phyloP scores from a whole-genome alignment of 208 protist genomes.

The Acanthamoeba rhysodes region DNA sequence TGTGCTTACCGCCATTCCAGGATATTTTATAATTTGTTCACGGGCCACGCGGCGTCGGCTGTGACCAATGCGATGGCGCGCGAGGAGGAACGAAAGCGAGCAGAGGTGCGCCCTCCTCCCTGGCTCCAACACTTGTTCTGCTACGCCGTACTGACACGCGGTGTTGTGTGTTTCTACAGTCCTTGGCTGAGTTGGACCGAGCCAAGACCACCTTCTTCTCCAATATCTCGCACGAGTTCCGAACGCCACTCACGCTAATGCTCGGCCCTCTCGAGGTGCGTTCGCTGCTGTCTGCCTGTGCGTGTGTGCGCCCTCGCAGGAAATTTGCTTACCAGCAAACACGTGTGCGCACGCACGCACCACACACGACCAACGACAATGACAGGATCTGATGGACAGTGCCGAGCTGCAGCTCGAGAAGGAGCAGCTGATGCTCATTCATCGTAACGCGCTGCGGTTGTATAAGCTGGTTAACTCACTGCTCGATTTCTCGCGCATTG shows the following conservation, averaged over 20 bases:
- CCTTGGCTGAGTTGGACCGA: conserved; percentile 77
- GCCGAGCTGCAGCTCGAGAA: conserved; percentile 49
- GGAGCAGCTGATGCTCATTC: conserved; percentile 70
- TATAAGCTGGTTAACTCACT: too few relatives aligned
- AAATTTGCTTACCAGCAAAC: too few relatives aligned
- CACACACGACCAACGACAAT: too few relatives aligned
- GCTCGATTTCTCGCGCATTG: conserved; percentile 80
- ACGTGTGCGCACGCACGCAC: background rate
- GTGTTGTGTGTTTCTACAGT: background rate
- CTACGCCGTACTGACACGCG: background rate
- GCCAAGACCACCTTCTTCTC: conserved; percentile 80
- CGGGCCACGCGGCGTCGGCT: background rate
- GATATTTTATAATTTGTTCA: conserved; percentile 61
- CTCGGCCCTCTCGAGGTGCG: conserved; percentile 77
- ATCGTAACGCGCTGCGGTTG: too few relatives aligned
- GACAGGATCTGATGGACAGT: conserved; percentile 64
- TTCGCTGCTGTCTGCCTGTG: background rate
- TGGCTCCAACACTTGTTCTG: background rate
- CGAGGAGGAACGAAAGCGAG: conserved; percentile 60
- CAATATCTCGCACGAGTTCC: conserved; percentile 81
- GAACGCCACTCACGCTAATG: conserved; percentile 80
- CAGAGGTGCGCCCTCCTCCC: background rate
- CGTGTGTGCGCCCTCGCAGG: background rate
- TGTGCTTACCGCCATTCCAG: background rate
- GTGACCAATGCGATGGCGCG: conserved; percentile 50